A percentile compares a stretch with the other conserved stretches of the same genome.
These are phyloP conservation scores for Artemisia tridentata DNA, from an alignment of 129 eudicot genomes.

Conservation along the genomic window DNA sequence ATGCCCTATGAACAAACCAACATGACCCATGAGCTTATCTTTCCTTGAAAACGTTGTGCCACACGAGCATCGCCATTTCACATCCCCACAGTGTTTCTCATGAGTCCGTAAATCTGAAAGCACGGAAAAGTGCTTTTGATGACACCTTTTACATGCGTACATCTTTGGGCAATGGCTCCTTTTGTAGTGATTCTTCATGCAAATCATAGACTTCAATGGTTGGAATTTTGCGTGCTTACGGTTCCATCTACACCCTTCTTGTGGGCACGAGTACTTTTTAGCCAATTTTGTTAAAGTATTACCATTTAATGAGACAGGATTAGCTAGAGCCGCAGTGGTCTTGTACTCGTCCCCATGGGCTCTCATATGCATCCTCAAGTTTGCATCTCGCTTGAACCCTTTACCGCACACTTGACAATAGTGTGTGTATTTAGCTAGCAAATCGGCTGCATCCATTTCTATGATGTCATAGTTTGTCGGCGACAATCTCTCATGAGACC, in stretches of 20 bases:
- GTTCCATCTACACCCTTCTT: slow-evolving; percentile 89
- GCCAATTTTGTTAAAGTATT: neutral
- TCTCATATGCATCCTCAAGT: slow-evolving; percentile 95
- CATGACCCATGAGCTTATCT: slow-evolving; percentile 93
- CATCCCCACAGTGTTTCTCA: slow-evolving; percentile 94
- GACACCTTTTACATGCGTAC: slow-evolving; percentile 78
- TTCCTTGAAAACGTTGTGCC: slow-evolving; percentile 93
- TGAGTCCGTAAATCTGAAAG: slow-evolving; percentile 83
- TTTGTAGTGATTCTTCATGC: slow-evolving; percentile 94
- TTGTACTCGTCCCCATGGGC: slow-evolving; percentile 97
- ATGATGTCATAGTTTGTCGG: slow-evolving; percentile 46
- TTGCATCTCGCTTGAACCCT: slow-evolving; percentile 95
- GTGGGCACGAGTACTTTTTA: slow-evolving; percentile 84
- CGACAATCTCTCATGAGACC: slow-evolving; percentile 13
- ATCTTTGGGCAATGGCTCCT: slow-evolving; percentile 95
- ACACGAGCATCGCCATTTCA: slow-evolving; percentile 86
- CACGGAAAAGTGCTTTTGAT: slow-evolving; percentile 71
- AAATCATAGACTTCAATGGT: slow-evolving; percentile 84
- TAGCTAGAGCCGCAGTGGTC: slow-evolving; percentile 61
- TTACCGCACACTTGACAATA: slow-evolving; percentile 85
- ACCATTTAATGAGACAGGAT: slow-evolving; percentile 30
- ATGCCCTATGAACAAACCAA: slow-evolving; percentile 75
- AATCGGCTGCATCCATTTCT: slow-evolving; percentile 64
- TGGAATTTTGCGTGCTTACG: slow-evolving; percentile 70
- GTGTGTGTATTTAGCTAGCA: slow-evolving; percentile 78